phyloP scores from a whole-genome alignment of 164 flowering plant genomes.

The Hamamelis virginiana region DNA sequence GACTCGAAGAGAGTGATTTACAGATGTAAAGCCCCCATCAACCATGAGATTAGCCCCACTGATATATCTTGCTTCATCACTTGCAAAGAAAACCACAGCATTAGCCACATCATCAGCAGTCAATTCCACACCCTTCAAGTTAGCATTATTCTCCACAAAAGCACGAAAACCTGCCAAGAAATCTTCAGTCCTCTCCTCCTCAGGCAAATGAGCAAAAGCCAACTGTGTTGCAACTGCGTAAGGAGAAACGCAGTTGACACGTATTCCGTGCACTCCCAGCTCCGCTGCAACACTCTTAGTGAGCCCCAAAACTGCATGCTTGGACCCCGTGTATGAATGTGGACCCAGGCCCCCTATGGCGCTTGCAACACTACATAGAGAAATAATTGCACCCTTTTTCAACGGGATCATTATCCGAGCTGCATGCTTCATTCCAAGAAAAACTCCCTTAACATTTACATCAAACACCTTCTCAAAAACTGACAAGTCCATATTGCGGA shows the following conservation, averaged over 20 bases:
- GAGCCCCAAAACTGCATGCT: conserved; percentile 83
- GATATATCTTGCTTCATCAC: conserved; percentile 76
- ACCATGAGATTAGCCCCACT: conserved; percentile 82
- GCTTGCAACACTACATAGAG: conserved; percentile 57
- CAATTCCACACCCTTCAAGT: conserved; percentile 64
- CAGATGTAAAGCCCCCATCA: conserved; percentile 73
- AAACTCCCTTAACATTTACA: conserved; percentile 76
- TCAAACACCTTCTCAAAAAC: conserved; percentile 65
- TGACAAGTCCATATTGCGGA: conserved; percentile 47
- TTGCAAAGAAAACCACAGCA: conserved; percentile 72
- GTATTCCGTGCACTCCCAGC: conserved; percentile 72
- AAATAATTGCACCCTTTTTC: conserved; percentile 62
- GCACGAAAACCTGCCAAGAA: conserved; percentile 43
- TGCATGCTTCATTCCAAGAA: conserved; percentile 87
- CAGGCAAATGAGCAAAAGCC: conserved; percentile 73
- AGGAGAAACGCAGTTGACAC: conserved; percentile 92
- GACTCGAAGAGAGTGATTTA: conserved; percentile 61
- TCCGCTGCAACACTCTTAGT: conserved; percentile 81
- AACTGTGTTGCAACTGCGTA: conserved; percentile 63
- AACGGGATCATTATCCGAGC: conserved; percentile 85
- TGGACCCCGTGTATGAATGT: conserved; percentile 76
- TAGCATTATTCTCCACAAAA: conserved; percentile 44
- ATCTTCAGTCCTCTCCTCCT: conserved; percentile 64
- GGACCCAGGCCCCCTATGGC: conserved; percentile 67
- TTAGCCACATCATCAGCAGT: conserved; percentile 70